Evolutionary conservation across 352 stramenopile species (phyloP), one percentile per base, ranked within the genome.

Genomic region (Peronospora farinosa): DNA sequence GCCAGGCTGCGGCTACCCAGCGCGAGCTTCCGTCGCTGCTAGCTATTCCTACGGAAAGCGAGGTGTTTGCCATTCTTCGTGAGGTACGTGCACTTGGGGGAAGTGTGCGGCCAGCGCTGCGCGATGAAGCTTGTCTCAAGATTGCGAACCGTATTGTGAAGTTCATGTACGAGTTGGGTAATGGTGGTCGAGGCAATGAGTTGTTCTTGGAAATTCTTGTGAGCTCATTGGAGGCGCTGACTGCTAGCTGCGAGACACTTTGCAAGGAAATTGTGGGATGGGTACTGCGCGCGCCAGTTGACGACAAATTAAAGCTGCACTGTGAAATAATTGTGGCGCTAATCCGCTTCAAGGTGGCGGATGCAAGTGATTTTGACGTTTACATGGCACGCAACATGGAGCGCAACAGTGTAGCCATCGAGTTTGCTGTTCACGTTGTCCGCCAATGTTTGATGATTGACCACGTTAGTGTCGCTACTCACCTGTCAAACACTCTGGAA

Each of bases 121-220:
- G 86, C 13, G 86, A 95, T 60, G 93, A 98, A 67, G 84, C 90
- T 13, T 91, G 91, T 21, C 72, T 98, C n/a, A 96, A 91, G 64
- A 98, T 98, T 58, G 91, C 89, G 0, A 94, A 98, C 59, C 83
- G 79, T 17, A 97, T 98, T 47, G 97, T 99, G 54, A 98, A 98
- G 72, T 93, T 93, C 43, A 88, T 98, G 57, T 98, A 98, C 52
- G 94, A 98, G 55, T 60, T 94, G 15, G 80, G 80, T 12, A 75
- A 78, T 21, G 80, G 80, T 12, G 78, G 80, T 7, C 80, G 78
- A 40, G 81, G 96, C 15, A 87, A 96, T 30, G 92, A 98, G 60
- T 68, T 97, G 13, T 86, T 96, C 15, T 63, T 98, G 15, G 96
- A 99, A 70, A 94, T 96, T 42, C 71, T 98, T 19, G 93, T 98